phyloP scores from a whole-genome alignment of 129 eudicot genomes.

The Pittosporum tobira region DNA sequence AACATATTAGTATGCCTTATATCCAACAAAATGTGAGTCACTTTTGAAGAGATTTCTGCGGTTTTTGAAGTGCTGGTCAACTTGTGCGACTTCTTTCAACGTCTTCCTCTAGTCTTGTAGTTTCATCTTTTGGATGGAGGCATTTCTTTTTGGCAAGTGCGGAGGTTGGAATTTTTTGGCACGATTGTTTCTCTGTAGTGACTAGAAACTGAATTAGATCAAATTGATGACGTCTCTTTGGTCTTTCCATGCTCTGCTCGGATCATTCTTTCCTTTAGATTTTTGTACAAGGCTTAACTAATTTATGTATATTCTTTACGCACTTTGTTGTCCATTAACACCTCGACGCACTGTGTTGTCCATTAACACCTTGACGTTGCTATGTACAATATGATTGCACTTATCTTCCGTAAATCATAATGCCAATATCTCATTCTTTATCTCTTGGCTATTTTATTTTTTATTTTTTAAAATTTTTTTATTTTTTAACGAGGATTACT shows the following conservation, averaged over 20 bases:
- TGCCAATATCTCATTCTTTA: neutral
- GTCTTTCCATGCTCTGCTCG: neutral
- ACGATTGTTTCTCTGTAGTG: neutral
- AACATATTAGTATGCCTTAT: neutral
- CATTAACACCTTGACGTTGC: neutral
- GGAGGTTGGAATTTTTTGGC: neutral
- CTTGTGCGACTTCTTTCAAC: too few relatives aligned
- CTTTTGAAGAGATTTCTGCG: neutral
- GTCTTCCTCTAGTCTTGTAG: too few relatives aligned
- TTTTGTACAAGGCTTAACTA: too few relatives aligned
- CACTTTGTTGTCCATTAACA: neutral
- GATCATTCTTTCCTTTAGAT: neutral
- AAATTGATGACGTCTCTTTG: conserved; percentile 5
- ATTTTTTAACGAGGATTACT: too few relatives aligned
- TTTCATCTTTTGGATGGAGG: conserved; percentile 2
- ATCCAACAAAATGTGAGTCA: too few relatives aligned
- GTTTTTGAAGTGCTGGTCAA: neutral
- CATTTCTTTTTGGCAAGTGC: neutral
- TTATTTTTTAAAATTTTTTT: too few relatives aligned
- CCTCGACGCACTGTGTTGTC: neutral
- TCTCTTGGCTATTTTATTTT: neutral
- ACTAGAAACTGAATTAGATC: neutral
- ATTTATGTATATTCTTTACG: neutral
- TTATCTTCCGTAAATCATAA: neutral
- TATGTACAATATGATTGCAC: neutral